phyloP scores from a whole-genome alignment of 371 early-diverging fungal species.

The Lichtheimia corymbifera region DNA sequence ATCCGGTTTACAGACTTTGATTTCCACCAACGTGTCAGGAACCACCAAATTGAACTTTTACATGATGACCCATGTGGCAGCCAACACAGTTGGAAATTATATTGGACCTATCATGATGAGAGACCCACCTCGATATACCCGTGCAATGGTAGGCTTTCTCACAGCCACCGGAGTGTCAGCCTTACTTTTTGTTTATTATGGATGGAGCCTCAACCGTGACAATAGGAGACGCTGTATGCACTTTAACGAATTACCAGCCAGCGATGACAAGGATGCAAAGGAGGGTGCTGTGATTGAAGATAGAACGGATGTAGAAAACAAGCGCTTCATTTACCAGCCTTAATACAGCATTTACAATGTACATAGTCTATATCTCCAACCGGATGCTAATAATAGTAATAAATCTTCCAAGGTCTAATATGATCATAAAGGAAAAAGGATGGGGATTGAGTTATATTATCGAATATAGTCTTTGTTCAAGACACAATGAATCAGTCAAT shows the following conservation, averaged over 20 bases:
- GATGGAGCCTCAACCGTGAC: neutral
- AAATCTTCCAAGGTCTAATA: too few species aligned
- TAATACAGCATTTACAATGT: too few species aligned
- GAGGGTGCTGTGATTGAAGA: neutral
- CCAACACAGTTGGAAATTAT: neutral
- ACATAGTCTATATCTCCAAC: too few species aligned
- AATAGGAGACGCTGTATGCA: too few species aligned
- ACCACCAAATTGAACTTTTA: slow-evolving; percentile 4
- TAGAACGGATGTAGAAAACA: slow-evolving; percentile 5
- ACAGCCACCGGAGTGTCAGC: neutral
- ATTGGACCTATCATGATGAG: neutral
- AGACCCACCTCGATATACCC: neutral
- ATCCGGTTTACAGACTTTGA: neutral
- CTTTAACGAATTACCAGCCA: neutral
- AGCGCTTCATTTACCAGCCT: slow-evolving; percentile 1
- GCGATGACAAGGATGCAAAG: neutral
- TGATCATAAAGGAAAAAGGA: too few species aligned
- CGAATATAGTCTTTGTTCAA: too few species aligned
- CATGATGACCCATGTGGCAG: neutral
- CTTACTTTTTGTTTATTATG: neutral
- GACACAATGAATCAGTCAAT: too few species aligned
- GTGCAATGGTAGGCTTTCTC: neutral
- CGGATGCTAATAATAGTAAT: too few species aligned
- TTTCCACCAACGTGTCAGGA: slow-evolving; percentile 1
- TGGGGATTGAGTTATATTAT: too few species aligned